A percentile compares a stretch with the other conserved stretches of the same genome.
These are phyloP conservation scores for Ustilago esculenta DNA, from an alignment of 1,284 basidiomycete genomes.

Conservation along the genomic window DNA sequence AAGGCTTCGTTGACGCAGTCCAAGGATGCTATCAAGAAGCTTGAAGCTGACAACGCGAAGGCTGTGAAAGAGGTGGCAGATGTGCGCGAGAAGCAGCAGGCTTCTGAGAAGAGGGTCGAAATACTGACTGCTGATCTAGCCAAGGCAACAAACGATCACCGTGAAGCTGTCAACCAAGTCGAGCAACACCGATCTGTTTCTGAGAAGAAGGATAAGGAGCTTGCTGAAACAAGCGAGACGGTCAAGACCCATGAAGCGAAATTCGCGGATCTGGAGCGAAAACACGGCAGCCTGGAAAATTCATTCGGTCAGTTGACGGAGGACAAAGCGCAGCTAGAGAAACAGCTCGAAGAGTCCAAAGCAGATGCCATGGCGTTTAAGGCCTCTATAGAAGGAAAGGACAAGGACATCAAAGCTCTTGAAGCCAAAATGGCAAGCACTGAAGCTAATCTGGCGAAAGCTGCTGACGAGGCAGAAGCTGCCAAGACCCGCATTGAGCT, in stretches of 20 bases:
- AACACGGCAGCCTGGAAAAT: slow-evolving; percentile 15
- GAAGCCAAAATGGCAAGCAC: slow-evolving; percentile 12
- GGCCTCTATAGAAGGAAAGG: slow-evolving; percentile 8
- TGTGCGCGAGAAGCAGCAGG: slow-evolving; percentile 14
- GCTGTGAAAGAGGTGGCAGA: slow-evolving; percentile 5
- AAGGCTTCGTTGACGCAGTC: slow-evolving; percentile 8
- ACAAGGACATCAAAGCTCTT: slow-evolving; percentile 22
- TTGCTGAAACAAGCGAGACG: slow-evolving; percentile 10
- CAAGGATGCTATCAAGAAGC: slow-evolving; percentile 18
- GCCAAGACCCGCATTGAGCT: slow-evolving; percentile 16
- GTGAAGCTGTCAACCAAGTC: slow-evolving; percentile 5
- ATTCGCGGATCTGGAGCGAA: slow-evolving; percentile 11
- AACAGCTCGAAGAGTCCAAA: slow-evolving; percentile 16
- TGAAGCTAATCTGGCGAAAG: slow-evolving; percentile 17
- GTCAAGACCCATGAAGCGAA: slow-evolving; percentile 15
- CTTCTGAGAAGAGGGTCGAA: slow-evolving; percentile 6
- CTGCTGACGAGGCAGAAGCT: slow-evolving; percentile 8
- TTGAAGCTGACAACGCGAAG: slow-evolving; percentile 9
- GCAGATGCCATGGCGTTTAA: slow-evolving; percentile 12
- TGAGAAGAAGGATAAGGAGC: slow-evolving; percentile 20
- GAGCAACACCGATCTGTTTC: slow-evolving; percentile 10
- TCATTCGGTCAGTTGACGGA: slow-evolving; percentile 3
- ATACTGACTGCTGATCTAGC: slow-evolving; percentile 12
- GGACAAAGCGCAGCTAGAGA: slow-evolving; percentile 11
- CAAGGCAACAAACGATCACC: slow-evolving; percentile 13